phyloP scores from a whole-genome alignment of 2,329 filamentous ascomycete species.

The Fusarium domesticum region DNA sequence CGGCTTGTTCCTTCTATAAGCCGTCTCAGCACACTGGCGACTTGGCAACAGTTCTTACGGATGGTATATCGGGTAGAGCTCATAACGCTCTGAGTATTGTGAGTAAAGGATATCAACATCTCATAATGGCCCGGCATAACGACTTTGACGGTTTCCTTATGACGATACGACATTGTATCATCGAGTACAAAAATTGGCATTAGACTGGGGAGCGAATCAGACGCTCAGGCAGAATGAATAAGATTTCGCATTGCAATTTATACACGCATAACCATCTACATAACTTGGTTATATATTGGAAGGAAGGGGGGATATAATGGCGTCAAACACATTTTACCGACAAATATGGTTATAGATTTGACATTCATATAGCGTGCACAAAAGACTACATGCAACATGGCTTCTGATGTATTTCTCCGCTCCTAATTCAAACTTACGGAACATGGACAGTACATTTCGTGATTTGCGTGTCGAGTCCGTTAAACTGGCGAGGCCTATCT shows the following conservation, averaged over 20 bases:
- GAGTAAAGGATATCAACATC: slow-evolving; percentile 3
- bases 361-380: slow-evolving; percentile 22
- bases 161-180: slow-evolving; percentile 1
- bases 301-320: slow-evolving; percentile 19
- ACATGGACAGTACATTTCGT: neutral
- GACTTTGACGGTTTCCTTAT: neutral
- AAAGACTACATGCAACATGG: slow-evolving; percentile 10
- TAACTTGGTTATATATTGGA: slow-evolving; percentile 12
- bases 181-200: slow-evolving; percentile 18
- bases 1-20: slow-evolving; percentile 30
- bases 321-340: slow-evolving; percentile 19
- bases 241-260: slow-evolving; percentile 2
- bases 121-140: neutral
- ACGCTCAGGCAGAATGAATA: slow-evolving; percentile 19
- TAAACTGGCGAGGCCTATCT: too few relatives aligned
- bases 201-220: slow-evolving; percentile 25
- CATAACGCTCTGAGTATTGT: slow-evolving; percentile 4
- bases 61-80: slow-evolving; percentile 3
- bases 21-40: neutral
- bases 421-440: neutral
- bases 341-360: slow-evolving; percentile 20
- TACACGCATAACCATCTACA: slow-evolving; percentile 18
- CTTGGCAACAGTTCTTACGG: neutral
- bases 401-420: neutral
- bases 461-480: too few relatives aligned